phyloP scores from a whole-genome alignment of 129 eudicot genomes.

The Tagetes erecta region DNA sequence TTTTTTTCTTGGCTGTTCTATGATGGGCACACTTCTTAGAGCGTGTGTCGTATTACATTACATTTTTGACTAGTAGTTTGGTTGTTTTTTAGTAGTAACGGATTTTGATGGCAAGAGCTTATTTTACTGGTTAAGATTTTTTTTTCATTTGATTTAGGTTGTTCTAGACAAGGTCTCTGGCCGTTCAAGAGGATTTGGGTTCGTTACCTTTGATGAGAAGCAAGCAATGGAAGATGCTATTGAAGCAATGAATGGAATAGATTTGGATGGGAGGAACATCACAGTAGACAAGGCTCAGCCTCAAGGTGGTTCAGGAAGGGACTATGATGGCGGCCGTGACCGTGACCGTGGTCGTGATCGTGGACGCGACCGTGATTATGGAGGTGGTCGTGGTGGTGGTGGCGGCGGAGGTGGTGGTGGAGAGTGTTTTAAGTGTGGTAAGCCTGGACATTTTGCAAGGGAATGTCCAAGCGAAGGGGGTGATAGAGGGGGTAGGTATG shows the following conservation, averaged over 20 bases:
- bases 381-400: conserved; percentile 58
- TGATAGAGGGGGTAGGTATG: conserved; percentile 69
- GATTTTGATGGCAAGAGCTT: background rate
- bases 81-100: background rate
- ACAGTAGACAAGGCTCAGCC: conserved; percentile 98
- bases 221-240: conserved; percentile 96
- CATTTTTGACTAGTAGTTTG: background rate
- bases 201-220: conserved; percentile 87
- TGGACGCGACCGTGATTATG: conserved; percentile 62
- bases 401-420: conserved; percentile 76
- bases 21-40: background rate
- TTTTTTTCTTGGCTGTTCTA: background rate
- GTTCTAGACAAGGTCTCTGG: conserved; percentile 84
- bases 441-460: conserved; percentile 99
- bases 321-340: conserved; percentile 60
- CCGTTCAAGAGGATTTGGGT: conserved; percentile 98
- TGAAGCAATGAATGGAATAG: conserved; percentile 93
- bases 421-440: conserved; percentile 94
- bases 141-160: conserved; percentile 46
- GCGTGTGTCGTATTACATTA: background rate
- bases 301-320: conserved; percentile 69
- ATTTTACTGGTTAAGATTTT: background rate
- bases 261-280: conserved; percentile 86
- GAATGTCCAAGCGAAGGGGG: conserved; percentile 92
- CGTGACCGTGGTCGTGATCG: conserved; percentile 72